Conservation (phyloP, 2,329 filamentous ascomycete genomes). For the Colletotrichum lentis region DNA sequence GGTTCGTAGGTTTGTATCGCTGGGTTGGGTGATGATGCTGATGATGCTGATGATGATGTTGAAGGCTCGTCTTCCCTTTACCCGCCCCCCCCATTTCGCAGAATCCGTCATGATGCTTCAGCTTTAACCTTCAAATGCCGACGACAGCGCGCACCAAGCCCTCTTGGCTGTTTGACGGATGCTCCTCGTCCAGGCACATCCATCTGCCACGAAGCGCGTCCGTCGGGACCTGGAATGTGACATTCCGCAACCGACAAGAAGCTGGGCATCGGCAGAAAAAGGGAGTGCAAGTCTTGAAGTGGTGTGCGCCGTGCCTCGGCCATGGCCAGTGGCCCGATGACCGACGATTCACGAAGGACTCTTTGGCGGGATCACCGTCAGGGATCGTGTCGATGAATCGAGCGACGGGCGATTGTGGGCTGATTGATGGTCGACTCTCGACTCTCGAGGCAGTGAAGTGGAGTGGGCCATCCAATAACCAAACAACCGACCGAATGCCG, state of each 20-base stretch:
- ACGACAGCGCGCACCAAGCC: not conserved
- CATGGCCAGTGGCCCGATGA: conserved; percentile 8
- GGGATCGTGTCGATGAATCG: conserved; percentile 29
- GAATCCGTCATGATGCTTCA: conserved; percentile 8
- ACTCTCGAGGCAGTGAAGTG: not conserved
- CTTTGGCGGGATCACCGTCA: conserved; percentile 25
- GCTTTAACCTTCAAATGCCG: not conserved
- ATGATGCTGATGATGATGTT: no score
- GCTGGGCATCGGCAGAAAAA: not conserved
- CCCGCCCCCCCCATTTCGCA: conserved; percentile 2
- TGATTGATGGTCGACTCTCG: conserved; percentile 25
- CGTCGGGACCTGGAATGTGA: not conserved
- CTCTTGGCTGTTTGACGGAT: conserved; percentile 18
- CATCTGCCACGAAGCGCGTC: conserved; percentile 6
- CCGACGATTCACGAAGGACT: no score
- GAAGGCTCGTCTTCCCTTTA: no score
- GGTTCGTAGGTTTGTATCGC: no score
- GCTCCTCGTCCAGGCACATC: conserved; percentile 20
- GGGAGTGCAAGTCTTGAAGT: conserved; percentile 15
- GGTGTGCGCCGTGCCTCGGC: not conserved
- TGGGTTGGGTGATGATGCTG: not conserved
- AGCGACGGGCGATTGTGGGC: conserved; percentile 13
- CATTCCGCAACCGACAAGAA: no score
- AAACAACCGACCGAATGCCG: not conserved
- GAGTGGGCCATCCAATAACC: conserved; percentile 5